Base-by-base conservation (phyloP, 352 stramenopile species). In the Pythium utonaiense region DNA sequence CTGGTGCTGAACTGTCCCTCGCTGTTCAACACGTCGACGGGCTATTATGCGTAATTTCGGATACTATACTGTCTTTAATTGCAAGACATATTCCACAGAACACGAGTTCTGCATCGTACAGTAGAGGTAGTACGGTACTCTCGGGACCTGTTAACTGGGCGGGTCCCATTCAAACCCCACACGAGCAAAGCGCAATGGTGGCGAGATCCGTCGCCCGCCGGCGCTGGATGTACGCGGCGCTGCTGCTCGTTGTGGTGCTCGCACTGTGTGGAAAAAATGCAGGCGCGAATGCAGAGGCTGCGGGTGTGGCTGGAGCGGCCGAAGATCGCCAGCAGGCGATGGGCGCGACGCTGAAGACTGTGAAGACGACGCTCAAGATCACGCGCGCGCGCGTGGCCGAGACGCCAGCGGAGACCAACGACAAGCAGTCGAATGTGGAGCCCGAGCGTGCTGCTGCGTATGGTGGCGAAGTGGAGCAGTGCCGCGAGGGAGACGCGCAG, bases 21-120 rank as follows among this genome's bases (percentile, higher is more conserved):
- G 21, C 47, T 63, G 55, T 56, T 69, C 63, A 65, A 61, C 63
- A 70, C 63, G 63, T 70, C 63, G 47, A 62, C 53, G 17, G 63
- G 25, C 62, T 56, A 58, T 38, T 50, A 59, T 42, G 36, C 8
- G 54, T 69, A 64, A 66, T 62, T 65, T 19, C 8, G 3, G n/a
- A 1, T 34, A 42, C 30, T 19, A 21, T 10, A 10, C 2, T 22
- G 9, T 49, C 19, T 16, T 70, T 65, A 33, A 53, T 25, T 19
- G 3, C 33, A 22, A 44, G 22, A 28, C 30, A 40, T 41, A 33
- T 33, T 17, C 53, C 1, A 0, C 40, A 34, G 3, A 52, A 22
- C 3, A 13, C 5, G 16, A 21, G 27, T 4, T 16, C 1, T 1
- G 3, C 10, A 34, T 34, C 44, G 34, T 2, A 16, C 24, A 50